phyloP scores from a whole-genome alignment of 2,329 filamentous ascomycete genomes.

The Colletotrichum musicola region DNA sequence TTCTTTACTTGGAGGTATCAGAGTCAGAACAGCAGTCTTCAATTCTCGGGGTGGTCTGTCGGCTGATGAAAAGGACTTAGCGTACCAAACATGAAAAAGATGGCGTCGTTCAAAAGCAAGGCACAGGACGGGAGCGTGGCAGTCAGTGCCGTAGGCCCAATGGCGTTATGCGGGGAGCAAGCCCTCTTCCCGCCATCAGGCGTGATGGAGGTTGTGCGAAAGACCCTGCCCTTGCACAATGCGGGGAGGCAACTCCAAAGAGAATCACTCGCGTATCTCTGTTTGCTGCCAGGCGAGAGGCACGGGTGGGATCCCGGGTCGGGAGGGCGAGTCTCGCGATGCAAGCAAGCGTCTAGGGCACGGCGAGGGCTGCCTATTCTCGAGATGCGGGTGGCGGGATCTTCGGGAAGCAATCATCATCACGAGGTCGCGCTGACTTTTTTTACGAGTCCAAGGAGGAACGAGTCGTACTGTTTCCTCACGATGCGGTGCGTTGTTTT shows the following conservation, averaged over 20 bases:
- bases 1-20: constrained; percentile 34
- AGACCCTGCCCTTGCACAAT: constrained; percentile 21
- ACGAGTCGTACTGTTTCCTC: constrained; percentile 14
- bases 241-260: constrained; percentile 20
- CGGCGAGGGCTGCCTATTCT: not conserved
- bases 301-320: not conserved
- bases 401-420: constrained; percentile 35
- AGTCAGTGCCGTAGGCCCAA: constrained; percentile 29
- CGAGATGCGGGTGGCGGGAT: constrained; percentile 26
- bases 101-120: constrained; percentile 23
- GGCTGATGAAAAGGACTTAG: not conserved
- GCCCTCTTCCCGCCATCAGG: constrained; percentile 22
- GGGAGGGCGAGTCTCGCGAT: constrained; percentile 16
- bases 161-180: constrained; percentile 33
- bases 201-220: constrained; percentile 23
- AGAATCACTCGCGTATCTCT: constrained; percentile 17
- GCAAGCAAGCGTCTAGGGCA: not conserved
- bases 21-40: constrained; percentile 22
- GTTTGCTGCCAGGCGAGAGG: constrained; percentile 4
- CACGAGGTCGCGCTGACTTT: constrained; percentile 12
- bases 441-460: not conserved
- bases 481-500: constrained; percentile 9
- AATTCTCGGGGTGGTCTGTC: constrained; percentile 43
- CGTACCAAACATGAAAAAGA: constrained; percentile 7
- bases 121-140: constrained; percentile 23